Evolutionary conservation across 2,329 filamentous ascomycete genomes (phyloP).

Genomic region (Thielaviopsis punctulata): DNA sequence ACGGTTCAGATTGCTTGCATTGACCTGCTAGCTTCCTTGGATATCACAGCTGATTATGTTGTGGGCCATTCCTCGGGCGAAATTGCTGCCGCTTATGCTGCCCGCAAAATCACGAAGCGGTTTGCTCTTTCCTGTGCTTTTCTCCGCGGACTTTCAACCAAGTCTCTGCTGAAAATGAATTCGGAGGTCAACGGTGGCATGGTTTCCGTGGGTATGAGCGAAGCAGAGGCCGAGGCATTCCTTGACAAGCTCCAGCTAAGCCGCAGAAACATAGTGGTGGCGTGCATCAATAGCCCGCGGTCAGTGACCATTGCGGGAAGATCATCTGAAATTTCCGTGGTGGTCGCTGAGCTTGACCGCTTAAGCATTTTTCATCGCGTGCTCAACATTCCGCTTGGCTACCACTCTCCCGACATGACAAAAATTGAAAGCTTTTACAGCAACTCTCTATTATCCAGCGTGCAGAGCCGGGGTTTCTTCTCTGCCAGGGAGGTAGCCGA

Average conservation of each 20-base stretch:
- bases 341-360: conserved; percentile 19
- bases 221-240: conserved; percentile 14
- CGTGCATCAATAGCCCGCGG: conserved; percentile 27
- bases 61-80: conserved; percentile 31
- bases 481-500: background rate
- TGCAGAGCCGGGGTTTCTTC: background rate
- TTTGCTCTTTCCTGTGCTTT: conserved; percentile 27
- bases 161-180: conserved; percentile 16
- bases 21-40: conserved; percentile 22
- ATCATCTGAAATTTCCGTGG: conserved; percentile 17
- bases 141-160: conserved; percentile 22
- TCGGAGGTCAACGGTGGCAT: conserved; percentile 23
- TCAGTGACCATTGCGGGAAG: conserved; percentile 29
- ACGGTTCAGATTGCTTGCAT: conserved; percentile 26
- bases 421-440: conserved; percentile 22
- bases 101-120: conserved; percentile 20
- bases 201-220: conserved; percentile 24
- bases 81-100: conserved; percentile 28
- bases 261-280: conserved; percentile 19
- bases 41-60: conserved; percentile 19
- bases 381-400: conserved; percentile 24
- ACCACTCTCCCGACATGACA: conserved; percentile 29
- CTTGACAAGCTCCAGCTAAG: conserved; percentile 16
- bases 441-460: background rate
- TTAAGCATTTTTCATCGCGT: conserved; percentile 20